Base-by-base conservation (phyloP, 192 early-diverging fungal species). In the Linnemannia elongata region DNA sequence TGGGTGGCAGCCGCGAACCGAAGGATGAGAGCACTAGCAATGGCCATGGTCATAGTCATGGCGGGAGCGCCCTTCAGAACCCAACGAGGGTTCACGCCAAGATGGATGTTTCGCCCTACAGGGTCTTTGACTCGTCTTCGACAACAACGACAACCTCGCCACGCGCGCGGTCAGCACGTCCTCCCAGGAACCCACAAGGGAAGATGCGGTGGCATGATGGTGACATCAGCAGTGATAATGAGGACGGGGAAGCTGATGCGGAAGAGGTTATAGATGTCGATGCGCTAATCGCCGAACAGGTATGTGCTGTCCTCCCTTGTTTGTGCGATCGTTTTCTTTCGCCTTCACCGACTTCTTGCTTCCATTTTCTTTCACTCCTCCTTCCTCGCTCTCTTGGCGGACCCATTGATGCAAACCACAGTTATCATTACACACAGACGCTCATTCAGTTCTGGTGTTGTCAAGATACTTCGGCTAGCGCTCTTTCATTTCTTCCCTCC, bases 211-310 rank as follows among this genome's bases (percentile, higher is more conserved):
- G 78, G 78, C 12, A 42, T 42, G 77, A 79, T 27, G 76, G 52
- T 35, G 82, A 79, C 4, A 68, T 75, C 33, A 41, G 41, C 10
- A 41, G 39, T 10, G 74, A 72, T 30, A 49, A 77, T 20, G 60
- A 45, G 27, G 78, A 71, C 30, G 70, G 55, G 20, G 70, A 42
- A 33, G 71, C 49, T 3, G 83, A 87, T 78, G 79, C 76, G 38
- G 76, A 87, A 35, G 85, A 87, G 41, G 75, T 81, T 17, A 76
- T 85, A 35, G 76, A 87, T 41, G 79, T 87, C 2, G 76, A 87
- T 75, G 79, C 79, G 24, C 76, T 87, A 15, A 81, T 87, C 55
- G 79, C 75, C 9, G 79, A 87, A 71, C 85, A 87, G 85, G 85
- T 87, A 45, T 45, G 44, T 13, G 78, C 33, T 18, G 8, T 12